These are phyloP conservation scores for Kitagawia praeruptora DNA, from an alignment of 129 eudicot genomes.

Conservation along the genomic window DNA sequence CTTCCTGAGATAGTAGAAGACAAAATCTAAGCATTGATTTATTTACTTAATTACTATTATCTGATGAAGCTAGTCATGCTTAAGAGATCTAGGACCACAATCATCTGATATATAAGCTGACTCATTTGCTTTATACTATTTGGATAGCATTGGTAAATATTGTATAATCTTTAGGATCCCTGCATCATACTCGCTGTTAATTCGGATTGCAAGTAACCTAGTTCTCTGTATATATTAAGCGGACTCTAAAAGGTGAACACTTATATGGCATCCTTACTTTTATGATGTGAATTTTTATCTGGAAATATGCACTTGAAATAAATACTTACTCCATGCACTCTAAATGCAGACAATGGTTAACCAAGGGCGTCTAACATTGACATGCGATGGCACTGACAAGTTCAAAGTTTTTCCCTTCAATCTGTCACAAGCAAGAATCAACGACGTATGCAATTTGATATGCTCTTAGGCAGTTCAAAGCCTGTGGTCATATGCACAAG, in stretches of 20 bases:
- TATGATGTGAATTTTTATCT: neutral
- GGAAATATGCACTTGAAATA: neutral
- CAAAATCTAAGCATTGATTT: neutral
- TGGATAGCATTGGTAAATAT: neutral
- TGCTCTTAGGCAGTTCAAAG: constrained; percentile 25
- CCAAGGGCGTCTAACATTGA: constrained; percentile 29
- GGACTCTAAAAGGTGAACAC: neutral
- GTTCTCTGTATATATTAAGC: neutral
- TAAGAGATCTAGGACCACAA: neutral
- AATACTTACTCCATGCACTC: neutral
- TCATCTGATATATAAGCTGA: neutral
- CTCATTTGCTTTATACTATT: neutral
- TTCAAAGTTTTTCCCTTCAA: constrained; percentile 36
- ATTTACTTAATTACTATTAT: neutral
- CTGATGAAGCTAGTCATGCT: neutral
- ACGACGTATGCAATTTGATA: constrained; percentile 37
- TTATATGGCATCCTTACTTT: neutral
- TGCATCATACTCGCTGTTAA: neutral
- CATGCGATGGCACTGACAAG: constrained; percentile 31
- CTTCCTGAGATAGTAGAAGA: neutral
- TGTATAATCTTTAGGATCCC: neutral
- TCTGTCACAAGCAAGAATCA: constrained; percentile 29
- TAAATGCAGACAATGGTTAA: constrained; percentile 29
- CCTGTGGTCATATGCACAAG: neutral
- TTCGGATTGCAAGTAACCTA: neutral